These are phyloP conservation scores for Lasiodiplodia hormozganensis DNA, from an alignment of 2,329 filamentous ascomycete genomes.

Conservation along the genomic window DNA sequence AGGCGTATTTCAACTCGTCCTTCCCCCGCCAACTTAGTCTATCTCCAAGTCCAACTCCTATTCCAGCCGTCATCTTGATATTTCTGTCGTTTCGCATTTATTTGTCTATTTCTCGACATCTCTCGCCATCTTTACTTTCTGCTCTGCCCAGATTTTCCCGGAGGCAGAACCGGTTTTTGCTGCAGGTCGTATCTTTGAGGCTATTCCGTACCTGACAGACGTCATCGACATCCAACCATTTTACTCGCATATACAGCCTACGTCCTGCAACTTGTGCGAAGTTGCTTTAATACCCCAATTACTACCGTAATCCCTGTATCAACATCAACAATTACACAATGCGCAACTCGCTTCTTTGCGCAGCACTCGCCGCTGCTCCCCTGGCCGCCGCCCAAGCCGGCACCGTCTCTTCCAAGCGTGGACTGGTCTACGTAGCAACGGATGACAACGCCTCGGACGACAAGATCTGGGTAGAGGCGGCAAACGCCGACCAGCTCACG, in stretches of 20 bases:
- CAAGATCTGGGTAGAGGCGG: slow-evolving; percentile 62
- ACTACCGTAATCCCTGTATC: not conserved
- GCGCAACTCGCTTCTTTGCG: not conserved
- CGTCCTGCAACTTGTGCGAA: not conserved
- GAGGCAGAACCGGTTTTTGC: slow-evolving; percentile 25
- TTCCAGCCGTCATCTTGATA: not conserved
- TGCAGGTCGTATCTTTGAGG: slow-evolving; percentile 14
- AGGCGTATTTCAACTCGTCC: slow-evolving; percentile 14
- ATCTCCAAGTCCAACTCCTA: not conserved
- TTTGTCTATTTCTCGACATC: not conserved
- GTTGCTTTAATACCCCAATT: not conserved
- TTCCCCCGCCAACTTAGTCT: not conserved
- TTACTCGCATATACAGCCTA: not conserved
- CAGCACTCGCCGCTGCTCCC: slow-evolving; percentile 21
- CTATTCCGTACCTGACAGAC: slow-evolving; percentile 17
- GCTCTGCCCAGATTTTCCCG: not conserved
- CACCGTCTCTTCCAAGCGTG: slow-evolving; percentile 67
- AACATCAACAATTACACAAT: not conserved
- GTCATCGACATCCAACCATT: slow-evolving; percentile 20
- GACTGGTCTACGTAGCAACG: slow-evolving; percentile 72
- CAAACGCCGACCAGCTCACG: slow-evolving; percentile 64
- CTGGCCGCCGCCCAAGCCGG: slow-evolving; percentile 33
- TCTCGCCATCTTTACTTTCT: slow-evolving; percentile 3
- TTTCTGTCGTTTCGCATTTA: slow-evolving; percentile 4
- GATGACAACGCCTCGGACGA: slow-evolving; percentile 65